Percentiles rank a stretch among this genome's conserved stretches.
Conservation (phyloP, 805 yeast genomes). For the Myxozyma lipomycoides region DNA sequence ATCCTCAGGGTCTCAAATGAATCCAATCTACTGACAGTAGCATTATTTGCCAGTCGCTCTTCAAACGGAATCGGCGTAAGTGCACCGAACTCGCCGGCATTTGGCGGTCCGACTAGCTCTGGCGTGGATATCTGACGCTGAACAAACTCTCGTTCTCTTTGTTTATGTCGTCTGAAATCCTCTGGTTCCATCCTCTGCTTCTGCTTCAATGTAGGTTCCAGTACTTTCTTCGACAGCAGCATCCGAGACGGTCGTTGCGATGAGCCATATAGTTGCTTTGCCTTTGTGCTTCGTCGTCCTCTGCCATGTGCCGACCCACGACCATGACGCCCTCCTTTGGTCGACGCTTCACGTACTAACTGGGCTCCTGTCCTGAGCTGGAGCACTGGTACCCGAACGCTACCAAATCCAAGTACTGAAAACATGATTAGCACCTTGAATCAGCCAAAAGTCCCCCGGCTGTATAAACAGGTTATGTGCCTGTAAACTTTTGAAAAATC, state of each 20-base stretch:
- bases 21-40: slow-evolving; percentile 49
- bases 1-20: slow-evolving; percentile 66
- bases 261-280: not conserved
- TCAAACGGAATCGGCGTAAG: slow-evolving; percentile 31
- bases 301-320: not conserved
- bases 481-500: too few relatives aligned
- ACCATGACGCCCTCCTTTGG: not conserved
- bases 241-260: slow-evolving; percentile 2
- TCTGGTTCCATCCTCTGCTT: slow-evolving; percentile 15
- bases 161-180: slow-evolving; percentile 19
- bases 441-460: too few relatives aligned
- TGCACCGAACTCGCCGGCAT: slow-evolving; percentile 35
- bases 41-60: slow-evolving; percentile 36
- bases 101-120: slow-evolving; percentile 31
- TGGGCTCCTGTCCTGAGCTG: too few relatives aligned
- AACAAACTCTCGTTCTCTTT: slow-evolving; percentile 11
- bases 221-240: slow-evolving; percentile 7
- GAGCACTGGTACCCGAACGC: too few relatives aligned
- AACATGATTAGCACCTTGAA: too few relatives aligned
- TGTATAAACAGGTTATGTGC: too few relatives aligned
- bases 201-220: slow-evolving; percentile 15
- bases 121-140: slow-evolving; percentile 15
- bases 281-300: not conserved
- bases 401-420: too few relatives aligned
- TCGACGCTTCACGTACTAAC: not conserved